phyloP scores from a whole-genome alignment of 345 rosid species.

The Nephelium lappaceum region DNA sequence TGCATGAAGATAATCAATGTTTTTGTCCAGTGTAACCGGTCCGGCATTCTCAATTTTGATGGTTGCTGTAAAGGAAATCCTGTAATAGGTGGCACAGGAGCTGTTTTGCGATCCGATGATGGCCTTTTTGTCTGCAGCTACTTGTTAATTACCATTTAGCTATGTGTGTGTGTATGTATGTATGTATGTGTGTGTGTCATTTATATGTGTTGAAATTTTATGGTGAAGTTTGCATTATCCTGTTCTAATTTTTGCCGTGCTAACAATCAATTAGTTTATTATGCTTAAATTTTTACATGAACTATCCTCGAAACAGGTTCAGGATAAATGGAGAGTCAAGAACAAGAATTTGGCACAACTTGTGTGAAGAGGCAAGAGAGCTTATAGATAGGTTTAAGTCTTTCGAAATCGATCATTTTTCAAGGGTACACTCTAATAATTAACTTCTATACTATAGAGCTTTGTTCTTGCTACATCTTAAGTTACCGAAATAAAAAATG shows the following conservation, averaged over 20 bases:
- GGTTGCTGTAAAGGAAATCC: constrained; percentile 96
- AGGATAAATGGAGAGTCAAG: constrained; percentile 71
- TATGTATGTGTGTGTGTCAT: no score
- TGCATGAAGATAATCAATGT: background rate
- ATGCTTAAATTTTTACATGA: background rate
- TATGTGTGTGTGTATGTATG: no score
- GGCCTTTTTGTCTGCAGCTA: constrained; percentile 48
- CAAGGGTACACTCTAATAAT: no score
- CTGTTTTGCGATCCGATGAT: constrained; percentile 58
- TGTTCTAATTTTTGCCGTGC: no score
- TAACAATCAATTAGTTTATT: background rate
- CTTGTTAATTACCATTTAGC: constrained; percentile 19
- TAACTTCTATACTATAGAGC: no score
- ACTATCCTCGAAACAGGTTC: constrained; percentile 47
- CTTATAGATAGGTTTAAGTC: constrained; percentile 59
- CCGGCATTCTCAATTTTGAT: constrained; percentile 75
- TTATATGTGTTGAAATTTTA: no score
- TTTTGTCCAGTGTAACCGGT: constrained; percentile 38
- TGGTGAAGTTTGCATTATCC: no score
- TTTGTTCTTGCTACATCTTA: no score
- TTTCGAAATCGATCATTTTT: constrained; percentile 66
- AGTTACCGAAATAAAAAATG: no score
- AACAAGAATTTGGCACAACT: constrained; percentile 62
- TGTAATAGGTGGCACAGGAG: constrained; percentile 93
- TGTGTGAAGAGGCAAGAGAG: constrained; percentile 65